Conservation (phyloP, 1,139 yeast species). For the Hyphopichia buzzinii region DNA sequence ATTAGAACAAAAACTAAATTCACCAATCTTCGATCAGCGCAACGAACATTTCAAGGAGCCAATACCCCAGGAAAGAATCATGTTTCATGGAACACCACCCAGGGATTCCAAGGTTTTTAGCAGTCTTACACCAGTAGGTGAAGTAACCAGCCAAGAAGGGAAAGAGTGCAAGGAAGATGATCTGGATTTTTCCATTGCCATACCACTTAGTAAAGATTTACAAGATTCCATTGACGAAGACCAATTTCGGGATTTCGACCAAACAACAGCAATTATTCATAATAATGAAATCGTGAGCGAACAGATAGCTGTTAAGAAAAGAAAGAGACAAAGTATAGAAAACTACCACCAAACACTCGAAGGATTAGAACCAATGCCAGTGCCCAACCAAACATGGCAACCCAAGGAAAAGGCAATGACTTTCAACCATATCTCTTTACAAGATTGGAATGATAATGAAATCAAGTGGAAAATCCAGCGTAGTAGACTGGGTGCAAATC, state of each 20-base stretch:
- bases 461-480: constrained; percentile 22
- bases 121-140: not conserved
- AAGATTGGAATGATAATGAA: constrained; percentile 32
- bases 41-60: not conserved
- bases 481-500: constrained; percentile 21
- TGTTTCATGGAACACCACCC: not conserved
- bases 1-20: constrained; percentile 3
- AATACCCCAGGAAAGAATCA: not conserved
- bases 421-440: constrained; percentile 23
- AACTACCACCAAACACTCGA: constrained; percentile 17
- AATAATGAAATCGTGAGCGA: not conserved
- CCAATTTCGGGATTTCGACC: constrained; percentile 27
- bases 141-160: not conserved
- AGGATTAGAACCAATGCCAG: constrained; percentile 36
- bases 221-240: constrained; percentile 21
- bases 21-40: not conserved
- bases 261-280: constrained; percentile 11
- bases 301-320: constrained; percentile 3
- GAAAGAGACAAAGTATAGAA: constrained; percentile 10
- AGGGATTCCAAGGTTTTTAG: not conserved
- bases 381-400: constrained; percentile 8
- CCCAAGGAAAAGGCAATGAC: constrained; percentile 6
- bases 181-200: constrained; percentile 8
- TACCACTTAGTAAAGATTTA: constrained; percentile 26
- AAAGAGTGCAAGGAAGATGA: constrained; percentile 5